A percentile compares a stretch with the other conserved stretches of the same genome.
These are phyloP conservation scores for Aphanocladium album DNA, from an alignment of 2,329 filamentous ascomycete species.

Conservation along the genomic window DNA sequence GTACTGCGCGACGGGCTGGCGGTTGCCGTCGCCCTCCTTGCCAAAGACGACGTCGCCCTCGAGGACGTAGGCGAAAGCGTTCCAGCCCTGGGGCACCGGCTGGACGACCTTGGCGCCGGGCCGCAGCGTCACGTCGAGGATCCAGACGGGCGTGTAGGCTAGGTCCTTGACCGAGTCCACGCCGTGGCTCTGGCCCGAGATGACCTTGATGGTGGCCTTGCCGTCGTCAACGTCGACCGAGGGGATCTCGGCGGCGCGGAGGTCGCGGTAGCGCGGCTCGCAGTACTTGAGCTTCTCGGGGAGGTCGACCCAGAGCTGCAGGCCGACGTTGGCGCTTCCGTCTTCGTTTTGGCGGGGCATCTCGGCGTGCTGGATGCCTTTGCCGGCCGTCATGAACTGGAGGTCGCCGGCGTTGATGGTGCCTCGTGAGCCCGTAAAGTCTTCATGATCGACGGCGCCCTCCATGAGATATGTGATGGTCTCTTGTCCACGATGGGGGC, in stretches of 20 bases:
- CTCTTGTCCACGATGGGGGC: constrained; percentile 73
- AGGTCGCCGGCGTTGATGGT: constrained; percentile 83
- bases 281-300: constrained; percentile 76
- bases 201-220: constrained; percentile 79
- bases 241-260: constrained; percentile 75
- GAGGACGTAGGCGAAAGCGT: constrained; percentile 84
- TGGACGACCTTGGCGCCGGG: constrained; percentile 77
- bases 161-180: constrained; percentile 84
- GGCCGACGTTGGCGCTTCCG: constrained; percentile 72
- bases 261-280: constrained; percentile 87
- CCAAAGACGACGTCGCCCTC: constrained; percentile 64
- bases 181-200: constrained; percentile 77
- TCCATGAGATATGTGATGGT: constrained; percentile 84
- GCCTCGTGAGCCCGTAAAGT: constrained; percentile 81
- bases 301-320: constrained; percentile 95
- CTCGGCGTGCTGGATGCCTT: constrained; percentile 90
- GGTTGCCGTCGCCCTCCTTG: constrained; percentile 42
- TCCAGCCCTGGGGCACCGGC: constrained; percentile 74
- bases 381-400: constrained; percentile 96
- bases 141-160: constrained; percentile 96
- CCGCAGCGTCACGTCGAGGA: constrained; percentile 74
- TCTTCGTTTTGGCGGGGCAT: constrained; percentile 81
- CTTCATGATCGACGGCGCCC: constrained; percentile 85
- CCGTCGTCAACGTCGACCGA: constrained; percentile 63
- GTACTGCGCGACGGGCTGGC: constrained; percentile 56